Evolutionary conservation across 805 yeast genomes (phyloP), one percentile per base, ranked within the genome.

Genomic region (Grigorovia humatica): DNA sequence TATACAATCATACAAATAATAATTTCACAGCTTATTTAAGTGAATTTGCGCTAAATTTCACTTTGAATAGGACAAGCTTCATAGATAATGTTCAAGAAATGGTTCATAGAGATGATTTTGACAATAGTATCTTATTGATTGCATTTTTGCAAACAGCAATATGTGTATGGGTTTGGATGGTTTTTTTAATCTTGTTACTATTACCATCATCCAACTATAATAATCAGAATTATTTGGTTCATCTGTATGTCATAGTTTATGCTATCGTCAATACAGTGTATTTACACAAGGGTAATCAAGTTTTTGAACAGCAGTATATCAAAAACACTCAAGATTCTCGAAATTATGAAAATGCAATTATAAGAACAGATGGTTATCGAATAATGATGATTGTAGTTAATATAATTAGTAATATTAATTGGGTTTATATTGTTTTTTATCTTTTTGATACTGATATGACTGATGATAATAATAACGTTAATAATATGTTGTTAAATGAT

Each of bases 81-180:
- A 5, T 11, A 19, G 46, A 51, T 46, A 52, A 55, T 45, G 15
- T 51, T 7, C 29, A 41, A 0, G 27, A 44, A 3, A 47, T 55
- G 29, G 46, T 60, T 19, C 43, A 54, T 4, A 69, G 63, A 51
- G 77, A 74, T 51, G 52, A 58, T 1, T 75, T 74, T 50, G 54
- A 59, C 4, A 62, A 66, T 23, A 70, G 78, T 15, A 70, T 73
- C 46, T 63, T 74, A 2, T 63, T 74, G 44, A 66, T 81, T 3
- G 66, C 77, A 45, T 81, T 79, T 65, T 75, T 76, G n/a, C 61
- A 76, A 4, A 73, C 79, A 51, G 79, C 82, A 0, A 70, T 78
- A 18, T 79, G 80, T 54, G 78, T 80, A 6, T 75, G 83, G 15
- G 72, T 82, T 29, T 87, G 95, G 95, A 79, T 85, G 80, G 70